Evolutionary conservation across 768 basidiomycete genomes (phyloP).

Genomic region (Boletellus ananiceps): DNA sequence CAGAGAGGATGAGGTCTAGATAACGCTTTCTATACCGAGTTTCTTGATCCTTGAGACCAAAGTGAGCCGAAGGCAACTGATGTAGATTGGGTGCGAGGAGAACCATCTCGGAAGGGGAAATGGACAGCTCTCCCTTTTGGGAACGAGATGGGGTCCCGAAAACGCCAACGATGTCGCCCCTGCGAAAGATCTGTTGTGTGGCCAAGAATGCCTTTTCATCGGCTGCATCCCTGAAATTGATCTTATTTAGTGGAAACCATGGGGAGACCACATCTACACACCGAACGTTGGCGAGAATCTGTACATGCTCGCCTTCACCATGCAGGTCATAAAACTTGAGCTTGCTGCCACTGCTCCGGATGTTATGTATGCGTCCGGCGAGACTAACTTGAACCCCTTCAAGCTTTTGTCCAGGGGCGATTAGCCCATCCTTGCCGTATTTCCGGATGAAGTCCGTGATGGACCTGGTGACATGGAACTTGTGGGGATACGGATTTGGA

Average conservation of each 20-base stretch:
- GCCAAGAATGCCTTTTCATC: slow-evolving; percentile 62
- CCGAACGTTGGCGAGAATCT: slow-evolving; percentile 91
- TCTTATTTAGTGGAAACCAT: slow-evolving; percentile 18
- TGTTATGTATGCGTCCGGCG: slow-evolving; percentile 90
- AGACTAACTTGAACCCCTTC: slow-evolving; percentile 56
- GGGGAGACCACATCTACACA: slow-evolving; percentile 33
- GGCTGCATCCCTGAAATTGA: slow-evolving; percentile 47
- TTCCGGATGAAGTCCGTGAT: slow-evolving; percentile 66
- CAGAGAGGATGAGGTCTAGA: slow-evolving; percentile 94
- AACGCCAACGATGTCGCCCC: slow-evolving; percentile 96
- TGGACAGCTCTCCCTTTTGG: slow-evolving; percentile 92
- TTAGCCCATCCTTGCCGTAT: slow-evolving; percentile 71
- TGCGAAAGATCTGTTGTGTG: slow-evolving; percentile 82
- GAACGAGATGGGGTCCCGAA: slow-evolving; percentile 85
- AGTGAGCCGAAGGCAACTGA: slow-evolving; percentile 88
- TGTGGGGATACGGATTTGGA: slow-evolving; percentile 98
- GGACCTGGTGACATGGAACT: slow-evolving; percentile 85
- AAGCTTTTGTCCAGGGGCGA: slow-evolving; percentile 63
- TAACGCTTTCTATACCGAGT: slow-evolving; percentile 98
- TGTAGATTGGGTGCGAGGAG: slow-evolving; percentile 96
- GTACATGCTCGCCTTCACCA: slow-evolving; percentile 88
- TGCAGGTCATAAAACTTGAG: slow-evolving; percentile 93
- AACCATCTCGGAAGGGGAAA: slow-evolving; percentile 72
- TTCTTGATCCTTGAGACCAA: slow-evolving; percentile 96
- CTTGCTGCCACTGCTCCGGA: slow-evolving; percentile 77